Evolutionary conservation across 805 yeast species (phyloP).

Genomic region (Scheffersomyces lignosus): DNA sequence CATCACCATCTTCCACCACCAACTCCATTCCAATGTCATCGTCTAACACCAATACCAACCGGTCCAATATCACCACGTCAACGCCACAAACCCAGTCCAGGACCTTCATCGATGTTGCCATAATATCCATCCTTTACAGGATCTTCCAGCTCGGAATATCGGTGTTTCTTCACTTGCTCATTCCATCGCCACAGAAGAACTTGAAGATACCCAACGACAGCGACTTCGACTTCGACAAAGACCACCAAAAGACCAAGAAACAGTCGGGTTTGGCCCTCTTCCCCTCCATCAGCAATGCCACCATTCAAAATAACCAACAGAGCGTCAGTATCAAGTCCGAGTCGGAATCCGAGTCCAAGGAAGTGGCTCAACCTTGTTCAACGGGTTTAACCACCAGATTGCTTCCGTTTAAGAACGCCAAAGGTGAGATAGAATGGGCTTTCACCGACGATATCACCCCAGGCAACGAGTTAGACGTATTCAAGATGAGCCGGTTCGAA

Average conservation of each 20-base stretch:
- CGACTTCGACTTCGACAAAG: slow-evolving; percentile 1
- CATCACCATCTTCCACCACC: no score
- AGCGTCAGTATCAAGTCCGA: slow-evolving; percentile 1
- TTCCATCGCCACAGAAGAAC: slow-evolving; percentile 2
- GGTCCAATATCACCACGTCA: no score
- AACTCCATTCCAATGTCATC: no score
- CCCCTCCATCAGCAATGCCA: slow-evolving; percentile 9
- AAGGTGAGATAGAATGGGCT: slow-evolving; percentile 60
- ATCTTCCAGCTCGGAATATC: slow-evolving; percentile 7
- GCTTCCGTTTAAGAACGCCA: slow-evolving; percentile 50
- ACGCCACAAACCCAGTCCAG: no score
- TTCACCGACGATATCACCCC: slow-evolving; percentile 43
- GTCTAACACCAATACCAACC: no score
- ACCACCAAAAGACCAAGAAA: background rate
- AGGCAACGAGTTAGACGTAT: slow-evolving; percentile 28
- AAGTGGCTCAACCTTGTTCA: slow-evolving; percentile 42
- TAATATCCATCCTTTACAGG: slow-evolving; percentile 7
- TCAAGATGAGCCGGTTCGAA: slow-evolving; percentile 14
- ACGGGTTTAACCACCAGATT: slow-evolving; percentile 49
- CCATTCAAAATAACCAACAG: slow-evolving; percentile 3
- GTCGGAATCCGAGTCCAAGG: slow-evolving; percentile 1
- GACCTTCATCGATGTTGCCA: slow-evolving; percentile 7
- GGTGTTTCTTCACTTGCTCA: slow-evolving; percentile 3
- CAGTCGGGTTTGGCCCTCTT: slow-evolving; percentile 5
- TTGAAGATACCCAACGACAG: slow-evolving; percentile 4